Evolutionary conservation across 768 basidiomycete species (phyloP).

Genomic region (Leccinum olivaceopallidum): DNA sequence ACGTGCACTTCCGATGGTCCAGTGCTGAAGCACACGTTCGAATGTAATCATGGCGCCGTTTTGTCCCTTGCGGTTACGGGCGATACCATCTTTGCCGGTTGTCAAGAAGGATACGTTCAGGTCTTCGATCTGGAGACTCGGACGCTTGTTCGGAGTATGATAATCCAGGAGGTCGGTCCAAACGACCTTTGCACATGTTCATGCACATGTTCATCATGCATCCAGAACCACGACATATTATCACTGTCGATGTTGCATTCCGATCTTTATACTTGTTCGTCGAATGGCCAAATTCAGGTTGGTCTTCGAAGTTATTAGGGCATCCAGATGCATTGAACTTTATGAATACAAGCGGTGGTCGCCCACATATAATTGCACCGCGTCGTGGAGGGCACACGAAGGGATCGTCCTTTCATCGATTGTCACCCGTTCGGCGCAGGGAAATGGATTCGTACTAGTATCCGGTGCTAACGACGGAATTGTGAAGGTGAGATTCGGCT

Average conservation of each 20-base stretch:
- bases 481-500: conserved; percentile 62
- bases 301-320: neutral
- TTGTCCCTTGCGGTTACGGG: conserved; percentile 73
- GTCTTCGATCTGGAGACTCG: conserved; percentile 91
- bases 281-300: conserved; percentile 74
- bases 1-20: conserved; percentile 48
- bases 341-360: conserved; percentile 64
- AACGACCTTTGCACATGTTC: neutral
- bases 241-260: conserved; percentile 71
- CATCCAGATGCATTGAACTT: neutral
- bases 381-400: conserved; percentile 78
- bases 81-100: conserved; percentile 87
- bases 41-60: conserved; percentile 76
- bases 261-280: conserved; percentile 64
- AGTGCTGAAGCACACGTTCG: conserved; percentile 60
- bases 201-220: neutral
- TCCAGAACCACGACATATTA: conserved; percentile 76
- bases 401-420: conserved; percentile 84
- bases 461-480: conserved; percentile 86
- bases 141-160: conserved; percentile 82
- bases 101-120: conserved; percentile 92
- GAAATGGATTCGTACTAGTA: conserved; percentile 42
- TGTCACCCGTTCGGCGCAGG: conserved; percentile 41
- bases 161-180: conserved; percentile 70
- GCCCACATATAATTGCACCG: conserved; percentile 79